phyloP scores from a whole-genome alignment of 2,329 filamentous ascomycete genomes.

The Phaeophleospora eucalypticola region DNA sequence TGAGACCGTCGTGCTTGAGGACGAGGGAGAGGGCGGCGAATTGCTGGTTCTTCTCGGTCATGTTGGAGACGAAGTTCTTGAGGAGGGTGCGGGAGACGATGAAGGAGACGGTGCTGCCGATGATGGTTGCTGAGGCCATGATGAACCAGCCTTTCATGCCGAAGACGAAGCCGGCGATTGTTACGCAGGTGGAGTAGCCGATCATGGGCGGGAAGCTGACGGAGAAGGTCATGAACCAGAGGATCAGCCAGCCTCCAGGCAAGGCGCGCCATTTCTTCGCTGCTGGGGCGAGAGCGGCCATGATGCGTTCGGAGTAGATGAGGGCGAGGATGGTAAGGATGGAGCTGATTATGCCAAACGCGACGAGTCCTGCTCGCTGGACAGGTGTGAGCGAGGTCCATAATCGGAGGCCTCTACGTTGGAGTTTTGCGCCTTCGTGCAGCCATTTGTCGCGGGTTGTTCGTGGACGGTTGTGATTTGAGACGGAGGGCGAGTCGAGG shows the following conservation, averaged over 20 bases:
- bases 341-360: conserved; percentile 46
- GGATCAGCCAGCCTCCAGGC: conserved; percentile 65
- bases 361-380: conserved; percentile 58
- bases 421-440: conserved; percentile 42
- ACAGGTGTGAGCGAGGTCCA: conserved; percentile 56
- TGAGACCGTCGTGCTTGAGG: conserved; percentile 82
- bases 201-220: conserved; percentile 84
- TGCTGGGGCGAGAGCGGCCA: conserved; percentile 66
- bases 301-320: conserved; percentile 75
- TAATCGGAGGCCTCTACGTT: conserved; percentile 44
- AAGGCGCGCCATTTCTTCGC: conserved; percentile 74
- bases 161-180: conserved; percentile 66
- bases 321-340: conserved; percentile 64
- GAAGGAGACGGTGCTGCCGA: conserved; percentile 76
- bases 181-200: conserved; percentile 76
- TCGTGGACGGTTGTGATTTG: conserved; percentile 17
- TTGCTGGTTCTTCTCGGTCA: conserved; percentile 77
- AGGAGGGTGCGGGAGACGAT: conserved; percentile 74
- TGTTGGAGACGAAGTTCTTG: conserved; percentile 69
- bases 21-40: conserved; percentile 87
- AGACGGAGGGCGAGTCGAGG: conserved; percentile 6
- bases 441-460: conserved; percentile 40
- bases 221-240: conserved; percentile 70
- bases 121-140: conserved; percentile 70
- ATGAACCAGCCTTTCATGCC: conserved; percentile 80